These are phyloP conservation scores for Metschnikowia anglica DNA, from an alignment of 805 yeast genomes.

Conservation along the genomic window DNA sequence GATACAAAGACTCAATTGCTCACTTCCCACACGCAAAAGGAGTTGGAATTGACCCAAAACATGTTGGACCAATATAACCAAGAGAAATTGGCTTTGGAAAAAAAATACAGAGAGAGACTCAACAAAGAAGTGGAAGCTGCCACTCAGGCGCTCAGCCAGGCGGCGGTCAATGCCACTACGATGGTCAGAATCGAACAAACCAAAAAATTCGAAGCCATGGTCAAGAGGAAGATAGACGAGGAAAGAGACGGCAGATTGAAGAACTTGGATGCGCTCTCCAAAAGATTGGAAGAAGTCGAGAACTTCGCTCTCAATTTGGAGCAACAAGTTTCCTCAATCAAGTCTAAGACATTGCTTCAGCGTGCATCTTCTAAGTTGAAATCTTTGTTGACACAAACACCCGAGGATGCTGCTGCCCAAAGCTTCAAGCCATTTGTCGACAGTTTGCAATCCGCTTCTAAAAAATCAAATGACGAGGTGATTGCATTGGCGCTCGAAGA, in stretches of 20 bases:
- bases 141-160: constrained; percentile 59
- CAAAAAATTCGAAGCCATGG: constrained; percentile 58
- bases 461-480: constrained; percentile 33
- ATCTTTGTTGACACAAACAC: constrained; percentile 27
- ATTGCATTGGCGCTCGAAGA: constrained; percentile 33
- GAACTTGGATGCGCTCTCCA: constrained; percentile 58
- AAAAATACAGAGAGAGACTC: constrained; percentile 57
- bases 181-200: constrained; percentile 68
- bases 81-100: constrained; percentile 61
- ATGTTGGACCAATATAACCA: constrained; percentile 59
- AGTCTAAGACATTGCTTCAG: constrained; percentile 33
- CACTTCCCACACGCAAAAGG: constrained; percentile 43
- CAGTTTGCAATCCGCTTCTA: constrained; percentile 25
- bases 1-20: constrained; percentile 40
- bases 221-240: constrained; percentile 51
- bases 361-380: constrained; percentile 35
- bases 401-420: constrained; percentile 26
- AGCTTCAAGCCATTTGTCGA: constrained; percentile 41
- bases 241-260: constrained; percentile 76
- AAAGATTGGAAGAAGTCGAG: constrained; percentile 56
- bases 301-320: constrained; percentile 48
- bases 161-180: constrained; percentile 71
- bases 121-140: constrained; percentile 65
- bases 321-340: constrained; percentile 33
- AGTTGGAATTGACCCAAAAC: constrained; percentile 56